Conservation (phyloP, 2,329 filamentous ascomycete genomes). For the Daldinia sp. region DNA sequence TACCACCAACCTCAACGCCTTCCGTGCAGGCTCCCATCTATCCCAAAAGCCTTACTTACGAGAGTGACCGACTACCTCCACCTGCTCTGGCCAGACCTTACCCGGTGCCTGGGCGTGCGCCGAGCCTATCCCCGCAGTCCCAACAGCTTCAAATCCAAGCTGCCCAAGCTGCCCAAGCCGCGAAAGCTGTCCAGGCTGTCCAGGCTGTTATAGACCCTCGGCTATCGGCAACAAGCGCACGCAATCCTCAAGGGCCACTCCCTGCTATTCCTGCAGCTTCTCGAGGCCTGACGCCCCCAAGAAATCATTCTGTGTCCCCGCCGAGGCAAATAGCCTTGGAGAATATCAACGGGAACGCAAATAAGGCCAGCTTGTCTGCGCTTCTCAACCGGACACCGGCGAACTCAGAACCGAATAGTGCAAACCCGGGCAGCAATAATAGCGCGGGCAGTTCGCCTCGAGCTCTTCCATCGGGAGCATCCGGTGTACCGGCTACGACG, state of each 20-base stretch:
- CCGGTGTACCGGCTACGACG: conserved; percentile 41
- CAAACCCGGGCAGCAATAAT: conserved; percentile 52
- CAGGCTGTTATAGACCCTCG: conserved; percentile 54
- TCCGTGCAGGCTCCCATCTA: conserved; percentile 37
- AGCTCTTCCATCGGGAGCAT: conserved; percentile 44
- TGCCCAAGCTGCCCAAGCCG: conserved; percentile 32
- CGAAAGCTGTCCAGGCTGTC: conserved; percentile 46
- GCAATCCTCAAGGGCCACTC: conserved; percentile 55
- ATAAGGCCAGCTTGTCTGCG: conserved; percentile 58
- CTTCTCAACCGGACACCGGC: conserved; percentile 59
- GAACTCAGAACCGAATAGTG: conserved; percentile 56
- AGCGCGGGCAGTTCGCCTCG: conserved; percentile 61
- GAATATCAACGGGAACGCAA: conserved; percentile 35
- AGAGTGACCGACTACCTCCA: conserved; percentile 40
- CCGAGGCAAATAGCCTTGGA: conserved; percentile 54
- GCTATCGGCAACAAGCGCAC: conserved; percentile 46
- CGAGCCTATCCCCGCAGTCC: conserved; percentile 51
- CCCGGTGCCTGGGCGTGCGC: conserved; percentile 45
- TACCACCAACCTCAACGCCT: conserved; percentile 31
- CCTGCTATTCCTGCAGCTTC: conserved; percentile 49
- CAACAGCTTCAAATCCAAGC: conserved; percentile 56
- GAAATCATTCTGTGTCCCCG: conserved; percentile 59
- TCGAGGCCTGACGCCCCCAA: conserved; percentile 53
- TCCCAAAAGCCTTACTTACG: conserved; percentile 36
- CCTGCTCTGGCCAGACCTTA: conserved; percentile 36